Evolutionary conservation across 2,329 filamentous ascomycete genomes (phyloP), one percentile per base, ranked within the genome.

Genomic region (Rugonectria rugulosa): DNA sequence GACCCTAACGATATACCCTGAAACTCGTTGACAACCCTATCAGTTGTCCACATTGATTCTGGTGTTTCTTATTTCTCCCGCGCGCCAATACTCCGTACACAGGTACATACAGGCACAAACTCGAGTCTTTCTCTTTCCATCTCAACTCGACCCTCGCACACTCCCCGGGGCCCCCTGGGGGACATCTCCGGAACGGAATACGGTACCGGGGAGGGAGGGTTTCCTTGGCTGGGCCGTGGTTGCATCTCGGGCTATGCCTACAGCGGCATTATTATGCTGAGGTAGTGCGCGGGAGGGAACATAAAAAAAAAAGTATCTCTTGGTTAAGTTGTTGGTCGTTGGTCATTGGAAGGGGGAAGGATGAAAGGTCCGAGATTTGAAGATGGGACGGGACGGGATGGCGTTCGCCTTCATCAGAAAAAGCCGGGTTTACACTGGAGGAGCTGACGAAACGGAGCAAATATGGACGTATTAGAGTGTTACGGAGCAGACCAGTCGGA

Each of bases 221-320:
- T 32, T 58, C 53, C 60, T 67, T 57, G 61, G 60, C 54, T 59
- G 49, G 49, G 45, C 61, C 53, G 62, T 59, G 65, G 46, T 58
- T 58, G 44, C 63, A 66, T 63, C 60, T 68, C 43, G 56, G 59
- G 42, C 43, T 53, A 56, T 66, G 43, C 59, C 48, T 54, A 56
- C 63, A 63, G 56, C 54, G 53, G 61, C 46, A 63, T 66, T 59
- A 59, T 51, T 63, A 45, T 37, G 46, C 43, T 48, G 45, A 44
- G 51, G 53, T 60, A 41, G 49, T 63, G 47, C 49, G 31, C 34
- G 37, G 36, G 43, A 47, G 36, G 43, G 46, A 45, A 45, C n/a
- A 27, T 27, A 7, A 27, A 7, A 27, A 27, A 27, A 11, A 27
- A n/a, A n/a, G n/a, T n/a, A n/a, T n/a, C n/a, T n/a, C n/a, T n/a